phyloP scores from a whole-genome alignment of 345 rosid genomes.

The Eucalyptus marginata region DNA sequence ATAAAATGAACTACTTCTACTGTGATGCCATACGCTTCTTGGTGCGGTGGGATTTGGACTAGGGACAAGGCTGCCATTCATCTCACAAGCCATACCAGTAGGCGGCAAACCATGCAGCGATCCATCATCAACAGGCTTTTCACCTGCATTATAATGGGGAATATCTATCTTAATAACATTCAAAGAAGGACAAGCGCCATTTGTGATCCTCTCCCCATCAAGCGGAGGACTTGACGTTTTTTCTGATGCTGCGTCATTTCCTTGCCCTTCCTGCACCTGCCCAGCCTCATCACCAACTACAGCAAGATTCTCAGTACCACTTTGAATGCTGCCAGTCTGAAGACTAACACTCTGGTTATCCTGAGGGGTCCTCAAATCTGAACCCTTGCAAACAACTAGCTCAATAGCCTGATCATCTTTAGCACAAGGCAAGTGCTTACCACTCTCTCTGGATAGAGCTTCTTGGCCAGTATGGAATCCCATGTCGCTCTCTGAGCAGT shows the following conservation, averaged over 20 bases:
- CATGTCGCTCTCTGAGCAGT: not conserved
- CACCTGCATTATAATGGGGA: slow-evolving; percentile 33
- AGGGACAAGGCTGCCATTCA: slow-evolving; percentile 37
- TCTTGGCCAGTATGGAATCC: not conserved
- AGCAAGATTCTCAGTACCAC: slow-evolving; percentile 2
- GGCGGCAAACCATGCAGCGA: slow-evolving; percentile 19
- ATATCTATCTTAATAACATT: slow-evolving; percentile 46
- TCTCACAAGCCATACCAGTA: slow-evolving; percentile 19
- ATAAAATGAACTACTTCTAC: slow-evolving; percentile 38
- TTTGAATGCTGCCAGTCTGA: slow-evolving; percentile 3
- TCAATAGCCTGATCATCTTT: not conserved
- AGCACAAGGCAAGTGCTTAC: not conserved
- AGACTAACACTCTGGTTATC: not conserved
- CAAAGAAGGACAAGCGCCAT: slow-evolving; percentile 10
- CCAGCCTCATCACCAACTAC: not conserved
- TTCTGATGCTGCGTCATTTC: not conserved
- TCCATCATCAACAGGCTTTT: slow-evolving; percentile 13
- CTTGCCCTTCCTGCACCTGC: not conserved
- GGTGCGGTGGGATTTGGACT: slow-evolving; percentile 87
- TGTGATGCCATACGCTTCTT: slow-evolving; percentile 69
- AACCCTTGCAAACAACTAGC: not conserved
- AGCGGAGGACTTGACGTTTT: slow-evolving; percentile 1
- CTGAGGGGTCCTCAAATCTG: not conserved
- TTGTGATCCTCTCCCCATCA: slow-evolving; percentile 14
- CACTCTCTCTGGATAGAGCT: not conserved